These are phyloP conservation scores for Malus orientalis DNA, from an alignment of 306 rosid genomes.

Conservation along the genomic window DNA sequence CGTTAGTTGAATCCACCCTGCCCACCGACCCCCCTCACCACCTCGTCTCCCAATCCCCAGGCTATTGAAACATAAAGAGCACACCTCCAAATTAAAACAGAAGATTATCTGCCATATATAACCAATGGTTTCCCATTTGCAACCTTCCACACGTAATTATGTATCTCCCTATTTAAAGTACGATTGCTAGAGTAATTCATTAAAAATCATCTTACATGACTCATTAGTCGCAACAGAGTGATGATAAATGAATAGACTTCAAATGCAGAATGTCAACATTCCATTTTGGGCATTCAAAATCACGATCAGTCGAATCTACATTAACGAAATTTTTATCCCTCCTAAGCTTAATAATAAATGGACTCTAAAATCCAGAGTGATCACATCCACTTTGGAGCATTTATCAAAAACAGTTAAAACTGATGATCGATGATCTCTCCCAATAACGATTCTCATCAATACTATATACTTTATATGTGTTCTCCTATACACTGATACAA, in stretches of 20 bases:
- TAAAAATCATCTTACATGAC: not conserved
- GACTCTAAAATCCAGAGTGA: not conserved
- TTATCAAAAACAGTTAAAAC: not conserved
- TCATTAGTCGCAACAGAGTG: not conserved
- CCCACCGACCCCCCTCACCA: not conserved
- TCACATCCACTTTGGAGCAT: not conserved
- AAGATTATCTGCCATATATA: not conserved
- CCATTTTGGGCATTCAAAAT: not conserved
- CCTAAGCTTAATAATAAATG: conserved; percentile 2
- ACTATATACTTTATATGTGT: not conserved
- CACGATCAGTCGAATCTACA: not conserved
- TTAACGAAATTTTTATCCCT: not conserved
- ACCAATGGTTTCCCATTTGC: not conserved
- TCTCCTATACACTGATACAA: not conserved
- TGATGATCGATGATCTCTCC: not conserved
- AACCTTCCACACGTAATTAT: not conserved
- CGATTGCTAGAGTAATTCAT: not conserved
- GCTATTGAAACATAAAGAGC: not conserved
- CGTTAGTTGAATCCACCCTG: not conserved
- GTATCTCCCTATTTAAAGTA: not conserved
- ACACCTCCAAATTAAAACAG: not conserved
- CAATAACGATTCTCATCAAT: not conserved
- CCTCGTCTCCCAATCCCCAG: not conserved
- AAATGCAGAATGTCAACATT: not conserved
- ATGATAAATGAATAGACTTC: conserved; percentile 3